These are phyloP conservation scores for Basipetospora chlamydospora DNA, from an alignment of 2,329 filamentous ascomycete genomes.

Conservation along the genomic window DNA sequence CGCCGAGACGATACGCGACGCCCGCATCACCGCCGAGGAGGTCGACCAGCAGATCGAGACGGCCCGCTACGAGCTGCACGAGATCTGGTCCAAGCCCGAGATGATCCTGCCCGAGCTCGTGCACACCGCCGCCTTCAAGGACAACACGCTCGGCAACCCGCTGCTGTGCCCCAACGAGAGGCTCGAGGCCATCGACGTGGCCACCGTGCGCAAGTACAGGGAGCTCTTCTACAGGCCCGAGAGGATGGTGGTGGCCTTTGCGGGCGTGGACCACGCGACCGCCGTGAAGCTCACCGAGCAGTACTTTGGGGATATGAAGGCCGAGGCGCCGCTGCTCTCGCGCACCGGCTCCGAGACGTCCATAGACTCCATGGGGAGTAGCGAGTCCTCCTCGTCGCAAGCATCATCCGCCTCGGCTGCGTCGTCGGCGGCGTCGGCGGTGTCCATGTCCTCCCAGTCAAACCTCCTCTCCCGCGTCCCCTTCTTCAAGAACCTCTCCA, in stretches of 20 bases:
- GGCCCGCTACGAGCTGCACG: slow-evolving; percentile 85
- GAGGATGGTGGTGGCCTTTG: slow-evolving; percentile 87
- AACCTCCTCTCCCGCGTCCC: slow-evolving; percentile 70
- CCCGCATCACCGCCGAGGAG: slow-evolving; percentile 72
- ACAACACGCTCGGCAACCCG: slow-evolving; percentile 91
- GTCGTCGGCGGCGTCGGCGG: slow-evolving; percentile 17
- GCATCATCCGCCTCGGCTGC: slow-evolving; percentile 19
- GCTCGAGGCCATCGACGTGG: slow-evolving; percentile 56
- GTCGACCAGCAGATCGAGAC: slow-evolving; percentile 78
- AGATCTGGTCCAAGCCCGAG: slow-evolving; percentile 97
- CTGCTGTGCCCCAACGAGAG: slow-evolving; percentile 80
- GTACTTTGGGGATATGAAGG: slow-evolving; percentile 83
- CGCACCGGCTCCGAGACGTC: slow-evolving; percentile 45
- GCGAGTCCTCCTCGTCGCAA: slow-evolving; percentile 16
- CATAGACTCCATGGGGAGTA: slow-evolving; percentile 21
- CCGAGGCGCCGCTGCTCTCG: slow-evolving; percentile 34
- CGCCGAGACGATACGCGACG: slow-evolving; percentile 85
- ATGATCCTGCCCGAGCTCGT: slow-evolving; percentile 90
- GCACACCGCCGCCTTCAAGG: slow-evolving; percentile 88
- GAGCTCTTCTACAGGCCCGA: slow-evolving; percentile 78
- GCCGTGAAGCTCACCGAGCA: slow-evolving; percentile 68
- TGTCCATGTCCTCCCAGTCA: slow-evolving; percentile 33
- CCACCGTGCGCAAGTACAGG: slow-evolving; percentile 64
- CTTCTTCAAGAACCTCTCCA: slow-evolving; percentile 80
- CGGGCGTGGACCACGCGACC: slow-evolving; percentile 69